Evolutionary conservation across 2,329 filamentous ascomycete genomes (phyloP).

Genomic region (Scedosporium apiospermum): DNA sequence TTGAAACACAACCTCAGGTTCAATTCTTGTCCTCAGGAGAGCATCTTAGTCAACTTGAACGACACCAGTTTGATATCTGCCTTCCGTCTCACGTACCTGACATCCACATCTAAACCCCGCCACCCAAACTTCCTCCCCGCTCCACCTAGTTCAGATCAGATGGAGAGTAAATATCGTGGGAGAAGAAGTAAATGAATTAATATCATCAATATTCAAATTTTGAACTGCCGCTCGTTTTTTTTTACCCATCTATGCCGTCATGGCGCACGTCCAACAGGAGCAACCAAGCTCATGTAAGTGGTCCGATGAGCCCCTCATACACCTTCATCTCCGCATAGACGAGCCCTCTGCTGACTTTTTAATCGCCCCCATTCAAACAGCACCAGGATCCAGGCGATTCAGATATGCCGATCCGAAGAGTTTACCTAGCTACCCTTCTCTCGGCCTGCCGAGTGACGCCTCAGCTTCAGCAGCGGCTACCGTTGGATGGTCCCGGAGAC

Average conservation of each 20-base stretch:
- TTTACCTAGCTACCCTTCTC: slow-evolving; percentile 64
- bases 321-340: background rate
- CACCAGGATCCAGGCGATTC: slow-evolving; percentile 33
- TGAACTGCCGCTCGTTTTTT: background rate
- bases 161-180: background rate
- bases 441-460: slow-evolving; percentile 45
- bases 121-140: background rate
- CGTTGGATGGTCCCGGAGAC: slow-evolving; percentile 63
- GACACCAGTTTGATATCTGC: background rate
- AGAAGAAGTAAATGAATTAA: background rate
- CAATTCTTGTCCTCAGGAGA: background rate
- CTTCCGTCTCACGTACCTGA: background rate
- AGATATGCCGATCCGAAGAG: slow-evolving; percentile 65
- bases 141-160: background rate
- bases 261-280: background rate
- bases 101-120: background rate
- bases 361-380: background rate
- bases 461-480: slow-evolving; percentile 67
- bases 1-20: background rate
- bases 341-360: background rate
- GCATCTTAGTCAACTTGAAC: background rate
- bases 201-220: background rate
- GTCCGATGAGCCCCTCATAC: background rate
- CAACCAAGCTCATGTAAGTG: background rate
- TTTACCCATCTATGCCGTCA: background rate